Base-by-base conservation (phyloP, 305 asterid genomes). In the Solanum hybrid region DNA sequence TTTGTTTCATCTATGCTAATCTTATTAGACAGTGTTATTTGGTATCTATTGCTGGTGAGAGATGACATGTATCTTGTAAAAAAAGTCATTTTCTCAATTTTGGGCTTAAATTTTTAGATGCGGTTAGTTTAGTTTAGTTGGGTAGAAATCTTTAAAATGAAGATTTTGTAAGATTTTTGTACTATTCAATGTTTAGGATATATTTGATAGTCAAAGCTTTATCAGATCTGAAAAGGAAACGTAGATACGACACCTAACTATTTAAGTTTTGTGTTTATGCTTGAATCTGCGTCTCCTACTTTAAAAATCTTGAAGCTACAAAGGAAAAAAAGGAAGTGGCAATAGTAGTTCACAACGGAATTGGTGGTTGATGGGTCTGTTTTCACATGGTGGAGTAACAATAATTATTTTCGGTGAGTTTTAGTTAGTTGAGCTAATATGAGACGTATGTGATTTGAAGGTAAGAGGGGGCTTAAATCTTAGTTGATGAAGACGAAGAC, bases 11-110 rank as follows among this genome's bases (percentile, higher is more conserved):
- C 3, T 14, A 0, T 73, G 1, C 3, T 73, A 29, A 7, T 1
- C 9, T 73, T 56, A 17, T 69, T 69, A 11, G 31, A 13, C 11
- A 73, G 2, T 1, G 3, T 29, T 29, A 29, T 3, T 7, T 29
- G 20, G 0, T 27, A 13, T 0, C 0, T 13, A 5, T 14, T 29
- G 1, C 3, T 73, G 5, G 5, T 13, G 11, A 4, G 3, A 27
- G 10, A 4, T 73, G n/a, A 3, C 3, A 14, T 6, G 3, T 73
- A 73, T 73, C 10, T 1, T 6, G 31, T 71, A 5, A 2, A 72
- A 51, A 51, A 51, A 51, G 64, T 51, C 56, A 13, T 32, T 42
- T 42, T 46, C 0, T 46, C 22, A 16, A 46, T 5, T 16, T 51
- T 51, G 64, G 64, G 9, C 1, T 16, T 51, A 16, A 16, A 51